phyloP scores from a whole-genome alignment of 176 grass and related monocot species.

The Miscanthus lutarioriparius region DNA sequence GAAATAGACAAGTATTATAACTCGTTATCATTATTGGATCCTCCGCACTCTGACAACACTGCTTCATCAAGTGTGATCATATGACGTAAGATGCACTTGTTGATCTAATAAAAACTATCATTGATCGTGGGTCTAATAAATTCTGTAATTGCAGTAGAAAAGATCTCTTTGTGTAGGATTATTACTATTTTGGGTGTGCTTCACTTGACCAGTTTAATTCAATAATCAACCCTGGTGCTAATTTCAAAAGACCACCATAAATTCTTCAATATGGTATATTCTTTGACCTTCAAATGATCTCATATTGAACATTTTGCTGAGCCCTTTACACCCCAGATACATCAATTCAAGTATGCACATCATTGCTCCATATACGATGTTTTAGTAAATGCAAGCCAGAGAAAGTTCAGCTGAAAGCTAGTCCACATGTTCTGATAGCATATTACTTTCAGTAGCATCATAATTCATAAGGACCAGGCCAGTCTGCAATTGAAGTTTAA shows the following conservation, averaged over 20 bases:
- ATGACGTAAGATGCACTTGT: background rate
- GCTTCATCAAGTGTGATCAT: too few species aligned
- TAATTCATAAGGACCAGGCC: background rate
- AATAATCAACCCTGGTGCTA: background rate
- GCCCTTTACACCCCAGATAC: background rate
- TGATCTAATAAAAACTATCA: background rate
- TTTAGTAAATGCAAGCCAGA: background rate
- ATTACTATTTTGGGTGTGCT: background rate
- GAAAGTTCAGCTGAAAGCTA: slow-evolving; percentile 1
- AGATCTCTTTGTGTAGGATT: background rate
- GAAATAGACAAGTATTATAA: too few species aligned
- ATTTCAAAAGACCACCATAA: background rate
- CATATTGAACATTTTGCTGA: background rate
- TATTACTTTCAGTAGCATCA: background rate
- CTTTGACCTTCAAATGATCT: slow-evolving; percentile 11
- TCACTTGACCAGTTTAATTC: background rate
- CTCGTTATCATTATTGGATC: too few species aligned
- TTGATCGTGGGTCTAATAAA: background rate
- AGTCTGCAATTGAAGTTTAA: slow-evolving; percentile 5
- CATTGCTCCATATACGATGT: background rate
- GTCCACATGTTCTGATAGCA: background rate
- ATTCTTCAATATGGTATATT: background rate
- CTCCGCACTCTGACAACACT: too few species aligned
- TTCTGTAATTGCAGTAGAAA: background rate
- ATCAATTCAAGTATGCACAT: background rate